Conservation (phyloP, 73 alveolate species). For the Stentor roeselii region DNA sequence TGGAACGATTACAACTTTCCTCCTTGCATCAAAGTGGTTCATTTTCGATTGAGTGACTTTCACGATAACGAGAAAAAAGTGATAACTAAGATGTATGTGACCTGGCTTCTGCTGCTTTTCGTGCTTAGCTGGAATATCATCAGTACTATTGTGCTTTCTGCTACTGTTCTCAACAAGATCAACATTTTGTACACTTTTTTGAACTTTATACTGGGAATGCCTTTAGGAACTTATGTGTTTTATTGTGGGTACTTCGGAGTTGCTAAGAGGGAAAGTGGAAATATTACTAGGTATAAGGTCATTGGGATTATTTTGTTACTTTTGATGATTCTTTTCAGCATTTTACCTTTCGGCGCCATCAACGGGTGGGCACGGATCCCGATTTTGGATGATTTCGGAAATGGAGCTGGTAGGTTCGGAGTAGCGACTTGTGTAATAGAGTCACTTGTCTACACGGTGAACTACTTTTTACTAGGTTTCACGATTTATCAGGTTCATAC, state of each 20-base stretch:
- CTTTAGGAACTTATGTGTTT: conserved; percentile 5
- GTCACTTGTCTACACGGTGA: conserved; percentile 6
- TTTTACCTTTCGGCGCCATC: conserved; percentile 12
- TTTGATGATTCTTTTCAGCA: neutral
- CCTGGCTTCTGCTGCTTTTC: neutral
- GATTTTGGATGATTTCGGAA: neutral
- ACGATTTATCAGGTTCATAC: neutral
- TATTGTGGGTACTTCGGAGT: conserved; percentile 25
- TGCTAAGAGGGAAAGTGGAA: conserved; percentile 26
- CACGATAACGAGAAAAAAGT: conserved; percentile 7
- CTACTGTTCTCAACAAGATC: neutral
- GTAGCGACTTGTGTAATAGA: conserved; percentile 24
- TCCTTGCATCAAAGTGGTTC: conserved; percentile 29
- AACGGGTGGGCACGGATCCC: conserved; percentile 30
- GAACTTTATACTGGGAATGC: conserved; percentile 11
- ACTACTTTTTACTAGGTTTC: neutral
- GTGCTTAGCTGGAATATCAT: conserved; percentile 7
- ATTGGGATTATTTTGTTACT: neutral
- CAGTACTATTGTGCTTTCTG: conserved; percentile 26
- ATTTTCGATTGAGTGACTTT: conserved; percentile 11
- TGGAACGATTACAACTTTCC: conserved; percentile 31
- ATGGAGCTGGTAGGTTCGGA: conserved; percentile 23
- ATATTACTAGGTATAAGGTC: neutral
- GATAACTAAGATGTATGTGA: neutral
- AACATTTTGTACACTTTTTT: conserved; percentile 6